These are phyloP conservation scores for Dactylorhiza incarnata DNA, from an alignment of 106 monocot genomes.

Conservation along the genomic window DNA sequence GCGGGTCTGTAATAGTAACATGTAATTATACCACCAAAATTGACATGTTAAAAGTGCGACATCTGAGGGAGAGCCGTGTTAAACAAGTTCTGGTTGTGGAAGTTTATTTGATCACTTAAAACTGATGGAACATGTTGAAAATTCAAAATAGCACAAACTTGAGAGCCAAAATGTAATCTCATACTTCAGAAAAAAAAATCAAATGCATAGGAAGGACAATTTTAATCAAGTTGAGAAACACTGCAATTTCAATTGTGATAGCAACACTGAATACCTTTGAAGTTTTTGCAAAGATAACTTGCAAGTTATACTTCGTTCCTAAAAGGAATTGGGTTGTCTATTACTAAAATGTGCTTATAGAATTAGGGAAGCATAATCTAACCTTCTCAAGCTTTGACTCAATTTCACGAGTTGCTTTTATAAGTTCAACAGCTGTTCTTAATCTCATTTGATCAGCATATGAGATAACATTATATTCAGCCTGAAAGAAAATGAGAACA, in stretches of 20 bases:
- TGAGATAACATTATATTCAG: slow-evolving; percentile 81
- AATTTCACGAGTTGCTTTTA: slow-evolving; percentile 80
- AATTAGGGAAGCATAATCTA: slow-evolving; percentile 1
- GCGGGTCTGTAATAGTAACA: too few relatives aligned
- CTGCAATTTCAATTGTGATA: not conserved
- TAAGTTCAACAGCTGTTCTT: slow-evolving; percentile 80
- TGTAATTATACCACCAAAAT: too few relatives aligned
- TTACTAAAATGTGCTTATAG: not conserved
- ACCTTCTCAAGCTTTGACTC: slow-evolving; percentile 86
- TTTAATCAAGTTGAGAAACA: not conserved
- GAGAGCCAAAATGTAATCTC: not conserved
- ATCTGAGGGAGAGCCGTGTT: not conserved
- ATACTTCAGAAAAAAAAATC: not conserved
- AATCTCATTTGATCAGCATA: slow-evolving; percentile 87
- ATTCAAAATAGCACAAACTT: not conserved
- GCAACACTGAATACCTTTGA: not conserved
- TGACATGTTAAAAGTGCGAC: too few relatives aligned
- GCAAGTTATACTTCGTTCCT: not conserved
- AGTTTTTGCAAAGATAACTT: not conserved
- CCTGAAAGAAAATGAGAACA: slow-evolving; percentile 30
- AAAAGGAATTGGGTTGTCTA: not conserved
- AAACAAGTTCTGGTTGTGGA: not conserved
- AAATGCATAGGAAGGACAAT: not conserved
- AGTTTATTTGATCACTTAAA: not conserved
- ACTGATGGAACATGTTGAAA: not conserved